Evolutionary conservation across 495 filamentous ascomycete species (phyloP), one percentile per base, ranked within the genome.

Genomic region (Hypoxylon trugodes): DNA sequence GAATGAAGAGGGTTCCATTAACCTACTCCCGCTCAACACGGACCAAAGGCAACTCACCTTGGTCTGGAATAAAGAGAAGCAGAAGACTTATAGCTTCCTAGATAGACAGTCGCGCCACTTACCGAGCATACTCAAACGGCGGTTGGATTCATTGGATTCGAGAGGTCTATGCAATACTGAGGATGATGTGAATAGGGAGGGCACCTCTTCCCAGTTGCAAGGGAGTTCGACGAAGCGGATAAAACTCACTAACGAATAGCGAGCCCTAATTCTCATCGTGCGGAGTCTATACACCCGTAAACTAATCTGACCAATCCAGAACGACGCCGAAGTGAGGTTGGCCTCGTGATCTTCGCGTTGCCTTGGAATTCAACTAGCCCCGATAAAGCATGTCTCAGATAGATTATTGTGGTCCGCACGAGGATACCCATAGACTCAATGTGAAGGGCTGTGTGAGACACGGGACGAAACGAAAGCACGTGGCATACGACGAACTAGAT

Each of bases 381-480:
- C n/a, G 40, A 45, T 50, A 43, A 50, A 36, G 28, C 9, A 38
- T 66, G 63, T 61, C 56, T 47, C 22, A 55, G 49, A 50, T 66
- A 26, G 26, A 42, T 57, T 37, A 51, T 33, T 15, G 30, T 52
- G 18, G 18, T 35, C 16, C 32, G 51, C 40, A 51, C 43, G 35
- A 35, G 49, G 47, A 51, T 19, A 19, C 12, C n/a, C 15, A 41
- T 57, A 46, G 38, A 42, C 6, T 33, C 13, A 19, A 40, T 2
- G 10, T 40, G 6, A 35, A 54, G 30, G 57, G 57, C 51, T 45
- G 51, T 50, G 6, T 66, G 46, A 66, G 63, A 66, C 63, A 57
- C 19, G 32, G 5, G 21, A 24, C 6, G 30, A 38, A 43, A 22
- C 32, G 33, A 33, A 13, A 19, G 45, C 63, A 57, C 50, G 51